Base-by-base conservation (phyloP, 345 rosid species). In the Ailanthus altissimus region DNA sequence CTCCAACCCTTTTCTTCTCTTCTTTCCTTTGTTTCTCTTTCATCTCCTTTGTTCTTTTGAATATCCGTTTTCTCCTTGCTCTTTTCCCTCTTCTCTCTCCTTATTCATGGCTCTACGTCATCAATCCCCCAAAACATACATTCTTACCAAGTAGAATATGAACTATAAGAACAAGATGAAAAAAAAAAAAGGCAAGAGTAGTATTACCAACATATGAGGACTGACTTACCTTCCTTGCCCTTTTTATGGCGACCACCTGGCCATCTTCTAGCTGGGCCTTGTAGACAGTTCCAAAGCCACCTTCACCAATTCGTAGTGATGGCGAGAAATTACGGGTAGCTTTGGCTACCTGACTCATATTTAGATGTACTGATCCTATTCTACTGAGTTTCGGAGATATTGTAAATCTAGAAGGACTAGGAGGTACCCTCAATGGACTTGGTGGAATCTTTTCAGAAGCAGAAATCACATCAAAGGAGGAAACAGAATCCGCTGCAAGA, bases 261-360 rank as follows among this genome's bases (percentile, higher is more conserved):
- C 94, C 93, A 51, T 87, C 86, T 50, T 90, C 94, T 69, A 96
- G 84, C 57, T 70, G 68, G 1, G 95, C 99, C 81, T 81, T 93
- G 86, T 91, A 96, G 68, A 96, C 97, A 36, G 85, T 86, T 78
- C 99, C 99, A 69, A 93, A 96, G 45, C 98, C 97, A 47, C 98
- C 98, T 88, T 92, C 95, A 68, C 99, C 99, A 76, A 96, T 89
- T 84, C 75, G 84, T 80, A 84, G 85, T 0, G 77, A 70, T 26
- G 84, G 77, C 6, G 99, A 88, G 82, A 96, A 93, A 85, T 88
- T 90, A 40, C 70, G 75, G 9, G 99, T 96, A 57, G 95, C 98
- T 87, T 83, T 85, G 53, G 46, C 6, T 65, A 88, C 85, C 84
- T 96, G 91, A 72, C 8, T 77, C 87, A 90, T 81, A 80, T 28